phyloP scores from a whole-genome alignment of 2,329 filamentous ascomycete genomes.

The Fusarium siculi region DNA sequence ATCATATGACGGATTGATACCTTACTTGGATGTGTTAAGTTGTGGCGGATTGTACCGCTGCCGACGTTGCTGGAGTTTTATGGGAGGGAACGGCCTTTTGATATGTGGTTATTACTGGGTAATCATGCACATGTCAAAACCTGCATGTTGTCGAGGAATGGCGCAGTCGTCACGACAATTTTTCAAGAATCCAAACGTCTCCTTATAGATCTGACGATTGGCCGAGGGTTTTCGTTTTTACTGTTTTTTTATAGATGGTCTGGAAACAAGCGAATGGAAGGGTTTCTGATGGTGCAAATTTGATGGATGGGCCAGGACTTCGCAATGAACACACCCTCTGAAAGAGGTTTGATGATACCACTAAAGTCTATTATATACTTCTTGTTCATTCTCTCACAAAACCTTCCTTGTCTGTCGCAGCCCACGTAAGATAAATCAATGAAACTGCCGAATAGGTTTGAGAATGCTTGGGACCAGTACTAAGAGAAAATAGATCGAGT shows the following conservation, averaged over 20 bases:
- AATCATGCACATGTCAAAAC: not conserved
- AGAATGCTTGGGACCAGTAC: not conserved
- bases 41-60: conserved; percentile 27
- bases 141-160: not conserved
- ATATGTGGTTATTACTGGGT: conserved; percentile 6
- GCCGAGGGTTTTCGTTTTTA: not conserved
- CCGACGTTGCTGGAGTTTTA: conserved; percentile 20
- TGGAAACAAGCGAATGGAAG: not conserved
- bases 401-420: not conserved
- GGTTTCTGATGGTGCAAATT: conserved; percentile 6
- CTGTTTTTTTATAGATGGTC: conserved; percentile 11
- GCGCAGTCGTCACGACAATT: not conserved
- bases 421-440: not conserved
- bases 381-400: not conserved
- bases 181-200: conserved; percentile 1
- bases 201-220: conserved; percentile 13
- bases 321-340: conserved; percentile 2
- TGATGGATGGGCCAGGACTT: conserved; percentile 2
- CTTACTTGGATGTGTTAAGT: conserved; percentile 32
- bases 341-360: conserved; percentile 25
- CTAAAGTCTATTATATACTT: not conserved
- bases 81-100: not conserved
- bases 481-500: not conserved
- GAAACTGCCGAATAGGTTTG: not conserved
- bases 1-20: conserved; percentile 41